These are phyloP conservation scores for Aspergillus neotritici DNA, from an alignment of 2,329 filamentous ascomycete species.

Conservation along the genomic window DNA sequence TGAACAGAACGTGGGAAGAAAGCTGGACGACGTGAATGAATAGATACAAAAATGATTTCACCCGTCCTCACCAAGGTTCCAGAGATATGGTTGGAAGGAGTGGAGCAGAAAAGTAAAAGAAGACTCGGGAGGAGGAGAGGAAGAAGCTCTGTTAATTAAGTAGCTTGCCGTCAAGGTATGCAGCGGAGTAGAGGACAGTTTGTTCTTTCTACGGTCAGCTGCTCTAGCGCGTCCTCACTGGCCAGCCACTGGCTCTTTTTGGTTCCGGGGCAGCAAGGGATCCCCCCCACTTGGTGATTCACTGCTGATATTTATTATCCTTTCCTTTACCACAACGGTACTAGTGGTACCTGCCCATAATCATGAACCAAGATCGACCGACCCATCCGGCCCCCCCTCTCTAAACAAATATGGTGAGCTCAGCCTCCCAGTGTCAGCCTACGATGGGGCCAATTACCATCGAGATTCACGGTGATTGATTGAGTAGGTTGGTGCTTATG, in stretches of 20 bases:
- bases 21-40: neutral
- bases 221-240: constrained; percentile 22
- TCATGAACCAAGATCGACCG: too few relatives aligned
- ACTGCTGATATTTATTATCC: too few relatives aligned
- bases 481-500: too few relatives aligned
- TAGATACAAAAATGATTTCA: neutral
- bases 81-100: neutral
- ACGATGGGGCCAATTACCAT: too few relatives aligned
- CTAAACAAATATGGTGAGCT: too few relatives aligned
- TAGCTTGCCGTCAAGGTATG: constrained; percentile 12
- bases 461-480: too few relatives aligned
- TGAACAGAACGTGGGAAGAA: neutral
- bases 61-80: too few relatives aligned
- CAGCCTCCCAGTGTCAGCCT: too few relatives aligned
- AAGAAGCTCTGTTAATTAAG: constrained; percentile 11
- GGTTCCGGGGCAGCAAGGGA: constrained; percentile 21
- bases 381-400: too few relatives aligned
- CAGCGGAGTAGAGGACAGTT: constrained; percentile 35
- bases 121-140: neutral
- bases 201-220: constrained; percentile 35
- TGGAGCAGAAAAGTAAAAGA: constrained; percentile 1
- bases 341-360: too few relatives aligned
- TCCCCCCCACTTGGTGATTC: neutral
- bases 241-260: constrained; percentile 24
- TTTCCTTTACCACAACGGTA: too few relatives aligned